phyloP scores from a whole-genome alignment of 164 flowering plant species.

The Platanus orientalis region DNA sequence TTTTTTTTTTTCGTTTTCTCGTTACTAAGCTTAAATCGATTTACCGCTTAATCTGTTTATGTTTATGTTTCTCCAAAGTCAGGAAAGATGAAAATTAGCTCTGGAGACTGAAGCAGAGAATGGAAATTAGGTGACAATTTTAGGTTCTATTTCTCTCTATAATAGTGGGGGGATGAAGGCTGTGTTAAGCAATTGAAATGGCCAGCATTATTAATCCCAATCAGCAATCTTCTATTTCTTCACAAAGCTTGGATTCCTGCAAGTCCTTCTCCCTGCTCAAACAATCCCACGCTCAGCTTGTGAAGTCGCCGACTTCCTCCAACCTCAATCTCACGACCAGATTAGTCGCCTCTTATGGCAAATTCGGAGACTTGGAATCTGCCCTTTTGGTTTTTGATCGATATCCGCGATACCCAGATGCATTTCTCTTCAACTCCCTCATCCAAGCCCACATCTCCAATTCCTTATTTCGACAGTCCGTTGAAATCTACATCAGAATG shows the following conservation, averaged over 20 bases:
- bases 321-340: slow-evolving; percentile 13
- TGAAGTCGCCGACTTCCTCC: slow-evolving; percentile 5
- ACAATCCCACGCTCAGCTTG: slow-evolving; percentile 10
- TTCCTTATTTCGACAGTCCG: not conserved
- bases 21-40: no score
- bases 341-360: slow-evolving; percentile 5
- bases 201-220: not conserved
- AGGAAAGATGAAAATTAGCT: no score
- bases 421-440: slow-evolving; percentile 15
- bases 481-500: slow-evolving; percentile 2
- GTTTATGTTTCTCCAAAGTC: no score
- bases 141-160: no score
- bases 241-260: slow-evolving; percentile 12
- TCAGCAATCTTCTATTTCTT: slow-evolving; percentile 3
- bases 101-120: no score
- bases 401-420: slow-evolving; percentile 4
- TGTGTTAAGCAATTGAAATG: slow-evolving; percentile 3
- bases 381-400: slow-evolving; percentile 6
- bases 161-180: no score
- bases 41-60: no score
- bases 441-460: slow-evolving; percentile 14
- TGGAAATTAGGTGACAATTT: no score
- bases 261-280: slow-evolving; percentile 4
- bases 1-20: no score
- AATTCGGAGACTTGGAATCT: slow-evolving; percentile 9